Conservation (phyloP, 2,329 filamentous ascomycete genomes). For the Colletotrichum horii region DNA sequence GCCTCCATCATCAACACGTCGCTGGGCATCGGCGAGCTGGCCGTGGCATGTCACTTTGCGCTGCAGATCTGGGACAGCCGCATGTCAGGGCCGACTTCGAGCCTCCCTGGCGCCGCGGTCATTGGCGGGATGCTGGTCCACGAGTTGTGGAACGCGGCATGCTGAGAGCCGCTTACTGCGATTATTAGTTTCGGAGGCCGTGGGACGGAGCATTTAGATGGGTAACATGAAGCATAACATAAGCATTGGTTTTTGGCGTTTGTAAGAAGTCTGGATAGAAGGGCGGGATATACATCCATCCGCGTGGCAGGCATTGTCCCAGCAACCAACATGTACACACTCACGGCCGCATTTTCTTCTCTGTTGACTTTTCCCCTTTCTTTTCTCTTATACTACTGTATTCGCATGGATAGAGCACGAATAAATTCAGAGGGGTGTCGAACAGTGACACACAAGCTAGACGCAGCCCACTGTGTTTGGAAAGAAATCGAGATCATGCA, state of each 20-base stretch:
- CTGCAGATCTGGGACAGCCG: constrained; percentile 15
- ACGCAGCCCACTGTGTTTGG: background rate
- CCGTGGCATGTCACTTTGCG: constrained; percentile 14
- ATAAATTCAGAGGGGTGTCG: background rate
- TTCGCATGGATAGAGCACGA: background rate
- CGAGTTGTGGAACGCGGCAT: constrained; percentile 20
- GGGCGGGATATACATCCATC: background rate
- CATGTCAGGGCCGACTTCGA: background rate
- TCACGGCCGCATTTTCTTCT: background rate
- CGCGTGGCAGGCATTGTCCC: background rate
- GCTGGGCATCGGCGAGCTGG: constrained; percentile 19
- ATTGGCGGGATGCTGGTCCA: constrained; percentile 20
- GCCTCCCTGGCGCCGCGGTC: constrained; percentile 11
- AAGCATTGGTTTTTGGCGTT: constrained; percentile 1
- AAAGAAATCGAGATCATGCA: background rate
- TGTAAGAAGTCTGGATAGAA: background rate
- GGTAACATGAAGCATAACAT: constrained; percentile 16
- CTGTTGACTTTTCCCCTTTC: background rate
- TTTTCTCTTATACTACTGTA: background rate
- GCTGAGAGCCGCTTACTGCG: background rate
- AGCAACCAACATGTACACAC: background rate
- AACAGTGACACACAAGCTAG: background rate
- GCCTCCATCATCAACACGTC: constrained; percentile 10
- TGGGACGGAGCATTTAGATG: background rate
- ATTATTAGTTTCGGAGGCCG: too few relatives aligned